phyloP scores from a whole-genome alignment of 2,329 filamentous ascomycete species.

The Colletotrichum navitas region DNA sequence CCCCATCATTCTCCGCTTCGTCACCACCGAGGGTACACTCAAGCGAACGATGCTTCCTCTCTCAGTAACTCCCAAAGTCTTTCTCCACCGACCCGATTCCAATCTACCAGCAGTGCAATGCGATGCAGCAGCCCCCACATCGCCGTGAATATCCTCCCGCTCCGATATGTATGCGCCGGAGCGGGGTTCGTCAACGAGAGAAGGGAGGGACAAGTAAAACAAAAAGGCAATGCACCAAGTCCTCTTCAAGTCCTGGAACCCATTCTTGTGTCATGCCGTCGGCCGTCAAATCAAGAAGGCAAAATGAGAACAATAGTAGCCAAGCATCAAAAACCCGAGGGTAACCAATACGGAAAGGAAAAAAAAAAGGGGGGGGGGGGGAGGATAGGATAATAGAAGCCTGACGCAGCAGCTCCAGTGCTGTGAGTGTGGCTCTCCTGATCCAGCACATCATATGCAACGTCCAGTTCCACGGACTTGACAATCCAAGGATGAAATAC shows the following conservation, averaged over 20 bases:
- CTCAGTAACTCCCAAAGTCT: background rate
- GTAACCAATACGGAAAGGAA: background rate
- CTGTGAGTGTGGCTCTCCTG: constrained; percentile 10
- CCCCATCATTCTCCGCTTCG: background rate
- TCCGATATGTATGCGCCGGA: background rate
- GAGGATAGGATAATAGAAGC: background rate
- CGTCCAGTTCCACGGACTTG: background rate
- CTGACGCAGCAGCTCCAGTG: constrained; percentile 19
- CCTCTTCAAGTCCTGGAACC: background rate
- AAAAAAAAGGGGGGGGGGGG: too few relatives aligned
- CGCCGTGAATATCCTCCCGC: background rate
- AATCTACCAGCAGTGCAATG: constrained; percentile 1
- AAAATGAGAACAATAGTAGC: background rate
- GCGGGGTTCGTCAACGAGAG: background rate
- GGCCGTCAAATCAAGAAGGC: background rate
- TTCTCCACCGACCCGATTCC: background rate
- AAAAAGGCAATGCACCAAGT: background rate
- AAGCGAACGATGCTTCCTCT: constrained; percentile 10
- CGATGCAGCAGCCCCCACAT: background rate
- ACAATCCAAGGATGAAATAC: background rate
- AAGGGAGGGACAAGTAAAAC: background rate
- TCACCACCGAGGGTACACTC: background rate
- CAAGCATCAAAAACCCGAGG: background rate
- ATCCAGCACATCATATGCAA: background rate
- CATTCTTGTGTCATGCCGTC: background rate